Conservation (phyloP, 306 rosid genomes). For the Chamaecrista fasciculata region DNA sequence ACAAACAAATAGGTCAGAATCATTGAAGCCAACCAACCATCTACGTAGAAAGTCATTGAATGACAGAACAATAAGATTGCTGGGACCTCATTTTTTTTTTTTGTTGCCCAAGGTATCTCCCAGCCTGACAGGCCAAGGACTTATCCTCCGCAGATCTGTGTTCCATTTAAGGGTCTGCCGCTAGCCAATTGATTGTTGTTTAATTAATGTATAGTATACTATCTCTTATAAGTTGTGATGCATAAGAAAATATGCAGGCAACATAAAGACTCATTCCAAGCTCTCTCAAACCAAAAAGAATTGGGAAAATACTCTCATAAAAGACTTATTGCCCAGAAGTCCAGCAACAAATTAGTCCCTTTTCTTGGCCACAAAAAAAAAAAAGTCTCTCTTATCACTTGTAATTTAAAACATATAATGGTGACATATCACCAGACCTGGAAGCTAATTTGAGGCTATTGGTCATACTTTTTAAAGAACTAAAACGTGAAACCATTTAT, state of each 20-base stretch:
- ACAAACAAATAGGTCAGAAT: neutral
- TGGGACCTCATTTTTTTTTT: neutral
- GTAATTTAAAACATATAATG: neutral
- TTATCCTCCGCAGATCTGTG: too few species aligned
- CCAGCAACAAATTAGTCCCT: neutral
- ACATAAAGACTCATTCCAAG: neutral
- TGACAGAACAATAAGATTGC: neutral
- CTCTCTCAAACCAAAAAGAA: neutral
- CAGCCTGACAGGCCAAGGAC: too few species aligned
- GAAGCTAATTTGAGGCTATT: too few species aligned
- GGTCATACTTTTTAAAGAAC: neutral
- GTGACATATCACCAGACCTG: neutral
- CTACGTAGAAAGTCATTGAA: neutral
- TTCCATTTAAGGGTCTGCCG: too few species aligned
- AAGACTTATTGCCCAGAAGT: neutral
- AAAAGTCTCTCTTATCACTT: neutral
- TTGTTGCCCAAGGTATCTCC: too few species aligned
- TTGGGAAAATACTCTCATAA: too few species aligned
- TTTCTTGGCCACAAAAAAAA: neutral
- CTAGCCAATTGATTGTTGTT: too few species aligned
- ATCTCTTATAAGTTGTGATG: neutral
- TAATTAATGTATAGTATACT: neutral
- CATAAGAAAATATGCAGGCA: neutral
- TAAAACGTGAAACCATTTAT: too few species aligned
- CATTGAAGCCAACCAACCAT: neutral